Base-by-base conservation (phyloP, 257 asterid species). In the Orobanche coerulescens region DNA sequence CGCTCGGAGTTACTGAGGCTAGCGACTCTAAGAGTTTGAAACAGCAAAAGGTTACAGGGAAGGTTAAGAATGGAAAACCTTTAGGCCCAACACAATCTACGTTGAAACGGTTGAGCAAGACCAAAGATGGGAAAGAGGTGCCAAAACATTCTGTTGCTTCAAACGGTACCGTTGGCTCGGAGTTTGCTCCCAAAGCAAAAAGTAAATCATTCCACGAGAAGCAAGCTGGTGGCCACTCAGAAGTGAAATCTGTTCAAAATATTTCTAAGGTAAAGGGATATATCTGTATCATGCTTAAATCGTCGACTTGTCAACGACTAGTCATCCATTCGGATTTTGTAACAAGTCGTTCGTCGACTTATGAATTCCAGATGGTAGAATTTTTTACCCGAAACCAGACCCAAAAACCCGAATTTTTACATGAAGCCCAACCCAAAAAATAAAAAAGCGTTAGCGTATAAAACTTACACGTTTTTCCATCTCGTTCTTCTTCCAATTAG, bases 31-130 rank as follows among this genome's bases (percentile, higher is more conserved):
- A 78, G 64, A 71, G 62, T 49, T 72, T 33, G 7, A 75, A 75
- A 55, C 70, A 72, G 19, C 64, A 65, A 58, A 71, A 78, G 66
- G 66, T 61, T 30, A 26, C 54, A 1, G 70, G 39, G 59, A 76
- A 66, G 65, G 56, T 60, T 49, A 76, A 76, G 70, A 79, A 59
- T 25, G 78, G 62, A 74, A 79, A 76, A 62, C 37, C 74, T 24
- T 64, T 46, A 70, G 71, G 76, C 66, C 73, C 71, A 7, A 30
- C 15, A 58, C 72, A 57, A 25, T 63, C 47, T 30, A 26, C 77
- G 30, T 51, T 48, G 43, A 51, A 71, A 2, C 67, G 68, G 23
- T 42, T 66, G 64, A 71, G 73, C 62, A 70, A 60, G 79, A 56
- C 31, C 48, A 77, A 63, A 70, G 79, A 75, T 51, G 75, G 71